Percentiles rank a stretch among this genome's conserved stretches.
Conservation (phyloP, 2,329 filamentous ascomycete species). For the Nectriaceae sp. region DNA sequence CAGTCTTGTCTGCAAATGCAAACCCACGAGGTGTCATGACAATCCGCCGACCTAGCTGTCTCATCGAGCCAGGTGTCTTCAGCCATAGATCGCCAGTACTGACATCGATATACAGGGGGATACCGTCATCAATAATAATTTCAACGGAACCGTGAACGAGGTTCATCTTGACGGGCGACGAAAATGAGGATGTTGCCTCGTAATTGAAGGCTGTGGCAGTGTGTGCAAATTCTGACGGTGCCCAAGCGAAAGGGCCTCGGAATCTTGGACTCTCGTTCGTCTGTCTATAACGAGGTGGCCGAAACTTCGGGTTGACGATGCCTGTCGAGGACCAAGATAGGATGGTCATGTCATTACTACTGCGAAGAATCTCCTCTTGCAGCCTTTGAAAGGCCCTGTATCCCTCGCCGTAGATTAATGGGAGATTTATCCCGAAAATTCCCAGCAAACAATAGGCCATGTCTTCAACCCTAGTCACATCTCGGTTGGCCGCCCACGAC, state of each 20-base stretch:
- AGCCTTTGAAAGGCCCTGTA: slow-evolving; percentile 3
- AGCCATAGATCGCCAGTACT: not conserved
- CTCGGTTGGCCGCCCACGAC: slow-evolving; percentile 5
- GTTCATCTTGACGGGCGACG: not conserved
- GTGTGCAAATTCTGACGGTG: not conserved
- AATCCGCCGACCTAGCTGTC: not conserved
- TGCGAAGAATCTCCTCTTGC: slow-evolving; percentile 5
- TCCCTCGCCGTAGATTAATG: slow-evolving; percentile 7
- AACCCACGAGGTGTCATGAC: not conserved
- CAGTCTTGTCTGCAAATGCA: not conserved
- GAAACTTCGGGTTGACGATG: not conserved
- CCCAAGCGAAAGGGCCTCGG: not conserved
- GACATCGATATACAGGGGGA: not conserved
- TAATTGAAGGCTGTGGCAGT: not conserved
- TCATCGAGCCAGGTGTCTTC: not conserved
- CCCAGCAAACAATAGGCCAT: slow-evolving; percentile 8
- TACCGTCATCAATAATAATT: not conserved
- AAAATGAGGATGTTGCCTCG: not conserved
- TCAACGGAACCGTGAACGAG: not conserved
- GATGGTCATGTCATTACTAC: slow-evolving; percentile 1
- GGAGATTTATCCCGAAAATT: slow-evolving; percentile 6
- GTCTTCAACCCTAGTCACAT: slow-evolving; percentile 6
- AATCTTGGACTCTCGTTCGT: not conserved
- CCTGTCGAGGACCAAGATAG: not conserved
- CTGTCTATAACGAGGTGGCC: not conserved